These are phyloP conservation scores for Yamadazyma triangularis DNA, from an alignment of 1,139 yeast species.

Conservation along the genomic window DNA sequence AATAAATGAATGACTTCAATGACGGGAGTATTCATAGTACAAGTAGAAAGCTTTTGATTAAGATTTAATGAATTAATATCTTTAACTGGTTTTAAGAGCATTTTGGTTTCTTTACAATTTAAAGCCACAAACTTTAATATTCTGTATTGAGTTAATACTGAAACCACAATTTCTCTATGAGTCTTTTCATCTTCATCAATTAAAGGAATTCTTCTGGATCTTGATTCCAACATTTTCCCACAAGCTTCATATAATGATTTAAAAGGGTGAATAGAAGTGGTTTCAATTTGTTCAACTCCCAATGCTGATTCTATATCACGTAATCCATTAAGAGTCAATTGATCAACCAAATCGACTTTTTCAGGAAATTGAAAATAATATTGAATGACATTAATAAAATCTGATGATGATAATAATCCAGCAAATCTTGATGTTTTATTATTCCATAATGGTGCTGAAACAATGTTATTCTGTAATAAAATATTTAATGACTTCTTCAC, in stretches of 20 bases:
- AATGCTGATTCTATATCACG: conserved; percentile 82
- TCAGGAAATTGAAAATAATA: conserved; percentile 91
- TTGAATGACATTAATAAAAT: conserved; percentile 92
- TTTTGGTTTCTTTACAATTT: conserved; percentile 92
- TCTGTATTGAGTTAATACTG: conserved; percentile 94
- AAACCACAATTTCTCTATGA: conserved; percentile 88
- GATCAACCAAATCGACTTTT: conserved; percentile 84
- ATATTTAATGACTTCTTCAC: conserved; percentile 91
- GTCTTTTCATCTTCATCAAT: conserved; percentile 94
- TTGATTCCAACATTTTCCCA: conserved; percentile 81
- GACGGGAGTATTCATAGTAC: conserved; percentile 89
- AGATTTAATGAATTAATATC: conserved; percentile 63
- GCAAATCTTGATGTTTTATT: conserved; percentile 86
- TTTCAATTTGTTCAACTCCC: conserved; percentile 86
- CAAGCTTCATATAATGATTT: conserved; percentile 91
- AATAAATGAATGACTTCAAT: conserved; percentile 86
- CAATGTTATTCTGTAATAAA: conserved; percentile 86
- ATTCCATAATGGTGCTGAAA: conserved; percentile 97
- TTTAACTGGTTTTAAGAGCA: conserved; percentile 70
- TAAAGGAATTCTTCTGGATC: conserved; percentile 90
- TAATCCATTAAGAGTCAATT: conserved; percentile 78
- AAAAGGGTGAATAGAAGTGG: conserved; percentile 87
- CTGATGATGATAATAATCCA: conserved; percentile 87
- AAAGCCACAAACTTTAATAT: conserved; percentile 92
- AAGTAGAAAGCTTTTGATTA: conserved; percentile 60